These are phyloP conservation scores for Neurospora sp. DNA, from an alignment of 495 filamentous ascomycete genomes.

Conservation along the genomic window DNA sequence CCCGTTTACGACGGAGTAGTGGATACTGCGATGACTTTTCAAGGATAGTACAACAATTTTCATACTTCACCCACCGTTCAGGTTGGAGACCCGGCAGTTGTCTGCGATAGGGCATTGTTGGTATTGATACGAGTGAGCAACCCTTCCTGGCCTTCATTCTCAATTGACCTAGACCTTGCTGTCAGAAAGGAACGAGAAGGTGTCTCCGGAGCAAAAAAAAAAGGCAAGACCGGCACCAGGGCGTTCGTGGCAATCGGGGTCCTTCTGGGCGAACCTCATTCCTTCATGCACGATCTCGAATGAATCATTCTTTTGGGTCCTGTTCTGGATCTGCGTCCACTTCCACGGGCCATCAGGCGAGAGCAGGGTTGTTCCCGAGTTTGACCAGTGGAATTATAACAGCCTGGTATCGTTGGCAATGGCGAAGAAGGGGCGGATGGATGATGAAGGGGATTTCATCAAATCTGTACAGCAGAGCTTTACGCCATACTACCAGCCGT, in stretches of 20 bases:
- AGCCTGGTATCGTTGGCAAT: rapidly evolving
- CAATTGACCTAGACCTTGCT: constrained; percentile 36
- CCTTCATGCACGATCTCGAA: too few species aligned
- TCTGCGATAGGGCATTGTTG: too few species aligned
- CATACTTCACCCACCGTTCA: neutral
- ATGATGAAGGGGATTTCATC: too few species aligned
- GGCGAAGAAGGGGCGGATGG: too few species aligned
- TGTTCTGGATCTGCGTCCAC: too few species aligned
- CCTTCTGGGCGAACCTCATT: constrained; percentile 19
- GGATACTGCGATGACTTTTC: neutral
- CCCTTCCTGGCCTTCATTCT: constrained; percentile 12
- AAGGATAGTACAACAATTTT: neutral
- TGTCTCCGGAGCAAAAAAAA: constrained; percentile 27
- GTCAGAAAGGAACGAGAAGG: constrained; percentile 21
- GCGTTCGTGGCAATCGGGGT: constrained; percentile 38
- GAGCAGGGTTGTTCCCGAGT: too few species aligned
- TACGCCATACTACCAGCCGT: too few species aligned
- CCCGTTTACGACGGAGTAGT: neutral
- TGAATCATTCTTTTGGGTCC: too few species aligned
- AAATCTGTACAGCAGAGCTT: too few species aligned
- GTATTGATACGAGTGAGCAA: neutral
- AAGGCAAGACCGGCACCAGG: constrained; percentile 33
- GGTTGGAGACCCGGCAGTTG: too few species aligned
- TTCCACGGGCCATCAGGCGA: too few species aligned
- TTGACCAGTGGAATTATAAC: too few species aligned